Conservation (phyloP, 352 stramenopile genomes). For the Pythium sp. region DNA sequence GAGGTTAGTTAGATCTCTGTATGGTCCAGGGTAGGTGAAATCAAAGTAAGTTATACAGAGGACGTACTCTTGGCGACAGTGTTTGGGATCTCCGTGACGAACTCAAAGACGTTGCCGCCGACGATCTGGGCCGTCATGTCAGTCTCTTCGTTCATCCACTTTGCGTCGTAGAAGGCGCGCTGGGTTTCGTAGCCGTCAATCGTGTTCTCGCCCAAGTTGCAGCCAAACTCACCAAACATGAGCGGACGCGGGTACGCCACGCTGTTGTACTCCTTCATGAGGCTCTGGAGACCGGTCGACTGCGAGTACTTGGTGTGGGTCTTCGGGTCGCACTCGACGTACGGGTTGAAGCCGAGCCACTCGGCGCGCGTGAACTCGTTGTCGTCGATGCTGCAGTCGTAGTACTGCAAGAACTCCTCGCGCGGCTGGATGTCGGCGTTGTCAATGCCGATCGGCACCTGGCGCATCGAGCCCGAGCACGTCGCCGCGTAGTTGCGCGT, state of each 20-base stretch:
- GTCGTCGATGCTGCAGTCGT: conserved; percentile 38
- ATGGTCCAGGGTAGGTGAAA: not conserved
- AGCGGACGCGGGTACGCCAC: conserved; percentile 46
- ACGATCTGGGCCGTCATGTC: conserved; percentile 37
- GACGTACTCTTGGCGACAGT: not conserved
- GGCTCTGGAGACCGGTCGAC: conserved; percentile 51
- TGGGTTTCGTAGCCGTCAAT: conserved; percentile 69
- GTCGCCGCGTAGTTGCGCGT: conserved; percentile 36
- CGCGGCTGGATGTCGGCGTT: conserved; percentile 43
- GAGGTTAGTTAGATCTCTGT: not conserved
- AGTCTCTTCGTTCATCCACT: conserved; percentile 80
- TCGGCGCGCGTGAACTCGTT: conserved; percentile 47
- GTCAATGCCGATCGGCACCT: conserved; percentile 50
- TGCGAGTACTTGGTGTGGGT: conserved; percentile 51
- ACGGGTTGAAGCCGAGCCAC: conserved; percentile 41
- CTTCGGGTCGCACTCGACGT: conserved; percentile 61
- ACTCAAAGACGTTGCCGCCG: conserved; percentile 78
- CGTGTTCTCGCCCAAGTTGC: conserved; percentile 62
- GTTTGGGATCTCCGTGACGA: conserved; percentile 45
- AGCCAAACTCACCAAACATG: conserved; percentile 80
- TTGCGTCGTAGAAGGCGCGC: conserved; percentile 58
- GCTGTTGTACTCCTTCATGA: conserved; percentile 57
- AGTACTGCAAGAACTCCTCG: conserved; percentile 40
- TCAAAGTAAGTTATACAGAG: not conserved
- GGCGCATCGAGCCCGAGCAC: conserved; percentile 29